phyloP scores from a whole-genome alignment of 2,329 filamentous ascomycete species.

The Hypoxylon rubiginosum region DNA sequence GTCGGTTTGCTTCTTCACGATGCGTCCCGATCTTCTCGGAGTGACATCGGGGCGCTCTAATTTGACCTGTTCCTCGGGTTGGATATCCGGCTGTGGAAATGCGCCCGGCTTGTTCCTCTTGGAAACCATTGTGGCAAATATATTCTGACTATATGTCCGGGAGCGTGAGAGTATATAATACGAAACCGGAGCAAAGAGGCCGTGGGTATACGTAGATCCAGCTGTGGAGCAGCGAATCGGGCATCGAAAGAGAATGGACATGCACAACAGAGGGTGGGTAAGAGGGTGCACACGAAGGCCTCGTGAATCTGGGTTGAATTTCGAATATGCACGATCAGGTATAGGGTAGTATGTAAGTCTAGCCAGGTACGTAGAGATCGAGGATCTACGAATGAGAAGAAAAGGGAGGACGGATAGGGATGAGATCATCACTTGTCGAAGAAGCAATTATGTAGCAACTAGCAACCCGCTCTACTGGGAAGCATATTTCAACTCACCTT shows the following conservation, averaged over 20 bases:
- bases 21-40: slow-evolving; percentile 45
- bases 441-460: slow-evolving; percentile 11
- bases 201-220: slow-evolving; percentile 24
- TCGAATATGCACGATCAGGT: slow-evolving; percentile 3
- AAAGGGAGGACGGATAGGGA: slow-evolving; percentile 18
- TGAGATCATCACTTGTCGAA: slow-evolving; percentile 35
- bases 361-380: neutral
- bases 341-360: neutral
- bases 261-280: slow-evolving; percentile 31
- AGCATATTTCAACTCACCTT: neutral
- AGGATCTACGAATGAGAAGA: slow-evolving; percentile 13
- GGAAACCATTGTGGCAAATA: slow-evolving; percentile 51
- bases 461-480: slow-evolving; percentile 9
- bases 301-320: slow-evolving; percentile 10
- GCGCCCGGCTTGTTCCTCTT: slow-evolving; percentile 56
- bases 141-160: neutral
- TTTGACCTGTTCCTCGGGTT: slow-evolving; percentile 8
- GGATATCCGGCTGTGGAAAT: slow-evolving; percentile 30
- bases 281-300: neutral
- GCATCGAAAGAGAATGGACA: slow-evolving; percentile 36
- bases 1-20: slow-evolving; percentile 33
- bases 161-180: slow-evolving; percentile 35
- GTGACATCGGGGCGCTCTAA: slow-evolving; percentile 2
- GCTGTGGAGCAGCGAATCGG: slow-evolving; percentile 37
- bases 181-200: slow-evolving; percentile 34